Base-by-base conservation (phyloP, 2,329 filamentous ascomycete species). In the Aspergillus ruber region DNA sequence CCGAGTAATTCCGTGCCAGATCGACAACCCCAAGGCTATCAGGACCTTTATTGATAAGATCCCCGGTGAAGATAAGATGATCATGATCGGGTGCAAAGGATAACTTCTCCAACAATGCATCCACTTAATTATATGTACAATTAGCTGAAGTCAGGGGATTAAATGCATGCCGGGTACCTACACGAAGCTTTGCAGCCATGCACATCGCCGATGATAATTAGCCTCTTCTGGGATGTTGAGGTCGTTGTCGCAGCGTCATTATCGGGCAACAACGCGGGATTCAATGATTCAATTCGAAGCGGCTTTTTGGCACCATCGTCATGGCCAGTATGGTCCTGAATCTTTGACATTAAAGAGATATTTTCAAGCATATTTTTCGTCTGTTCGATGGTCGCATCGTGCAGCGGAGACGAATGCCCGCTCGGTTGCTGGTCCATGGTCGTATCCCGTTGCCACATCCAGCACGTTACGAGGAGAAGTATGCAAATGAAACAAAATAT, bases 161-260 rank as follows among this genome's bases (percentile, higher is more conserved):
- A 29, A 5, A 15, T 12, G 10, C 10, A 29, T 29, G 25, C 5
- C 10, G 27, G 36, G 36, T 40, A 57, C 64, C 75, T 69, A 63
- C 88, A 75, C 51, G 89, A 80, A 10, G 78, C 65, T 56, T 81
- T 81, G 74, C 93, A 93, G 43, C 93, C 93, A 71, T 97, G 91
- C 12, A 97, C 88, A 70, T 98, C 93, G 46, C 93, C 91, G 29
- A 97, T 76, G 51, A 97, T 76, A 29, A 97, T 74, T 20, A 98
- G 72, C 15, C 90, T 36, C 5, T 36, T 18, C 2, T 7, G 33
- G 5, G 17, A 17, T 8, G n/a, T 36, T 18, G 25, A 2, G 9
- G 33, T 17, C n/a, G 17, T 36, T n/a, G 33, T 36, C n/a, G 9
- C 17, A 18, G 33, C 17, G 33, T n/a, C 17, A 36, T 36, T 36